A percentile compares a stretch with the other conserved stretches of the same genome.
Conservation (phyloP, 2,329 filamentous ascomycete species). For the Trichoderma sp. region DNA sequence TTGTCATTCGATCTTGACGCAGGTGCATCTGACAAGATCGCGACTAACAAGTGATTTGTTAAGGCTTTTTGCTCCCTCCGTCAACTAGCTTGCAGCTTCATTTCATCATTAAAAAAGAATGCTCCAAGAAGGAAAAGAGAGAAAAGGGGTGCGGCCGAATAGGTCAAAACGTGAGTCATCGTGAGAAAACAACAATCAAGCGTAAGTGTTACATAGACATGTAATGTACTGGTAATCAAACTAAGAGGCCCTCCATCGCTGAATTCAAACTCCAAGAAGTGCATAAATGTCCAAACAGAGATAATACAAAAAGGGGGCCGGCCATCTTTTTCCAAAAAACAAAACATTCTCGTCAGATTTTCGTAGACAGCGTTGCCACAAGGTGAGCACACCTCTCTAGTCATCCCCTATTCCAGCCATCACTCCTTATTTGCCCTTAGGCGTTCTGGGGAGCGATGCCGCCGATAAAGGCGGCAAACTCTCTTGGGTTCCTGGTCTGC, state of each 20-base stretch:
- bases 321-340: neutral
- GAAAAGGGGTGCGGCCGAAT: neutral
- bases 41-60: neutral
- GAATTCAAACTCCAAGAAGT: neutral
- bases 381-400: neutral
- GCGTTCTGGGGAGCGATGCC: conserved; percentile 41
- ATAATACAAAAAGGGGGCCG: neutral
- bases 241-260: neutral
- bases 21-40: neutral
- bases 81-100: neutral
- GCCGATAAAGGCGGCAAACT: conserved; percentile 52
- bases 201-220: neutral
- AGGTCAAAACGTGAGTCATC: neutral
- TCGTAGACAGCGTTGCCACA: neutral
- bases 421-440: conserved; percentile 18
- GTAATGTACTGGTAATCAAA: neutral
- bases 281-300: neutral
- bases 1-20: neutral
- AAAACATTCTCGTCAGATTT: neutral
- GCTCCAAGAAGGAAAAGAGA: neutral
- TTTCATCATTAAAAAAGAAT: neutral
- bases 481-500: conserved; percentile 80
- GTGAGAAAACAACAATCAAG: neutral
- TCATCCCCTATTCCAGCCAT: neutral
- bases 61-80: neutral